Base-by-base conservation (phyloP, 2,329 filamentous ascomycete genomes). In the Botrytis paeoniae region DNA sequence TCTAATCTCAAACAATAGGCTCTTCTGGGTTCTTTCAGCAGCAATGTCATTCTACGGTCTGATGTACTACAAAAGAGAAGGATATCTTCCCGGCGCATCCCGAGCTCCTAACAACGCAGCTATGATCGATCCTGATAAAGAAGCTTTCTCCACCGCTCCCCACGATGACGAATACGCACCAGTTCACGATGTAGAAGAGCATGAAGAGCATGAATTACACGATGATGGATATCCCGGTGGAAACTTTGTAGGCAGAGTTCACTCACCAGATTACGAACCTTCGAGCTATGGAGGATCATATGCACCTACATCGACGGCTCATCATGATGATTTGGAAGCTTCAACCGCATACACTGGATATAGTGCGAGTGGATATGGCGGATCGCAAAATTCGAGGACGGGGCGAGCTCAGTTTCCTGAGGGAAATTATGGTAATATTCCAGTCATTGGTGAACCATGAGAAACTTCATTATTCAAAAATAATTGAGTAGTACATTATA, bases 101-200 rank as follows among this genome's bases (percentile, higher is more conserved):
- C 73, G 78, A 69, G 78, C 76, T 20, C 79, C 79, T 1, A 76
- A 74, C 45, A 81, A 80, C 70, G 78, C 80, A 3, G 76, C 83
- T 80, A 78, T 88, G 82, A 91, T 91, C 77, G 89, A 91, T 80
- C 89, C 89, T 0, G 89, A 92, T 81, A 91, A 91, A 83, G 89
- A 89, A 41, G 89, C 89, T 74, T 92, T 92, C 82, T 90, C 88
- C 73, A 90, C 89, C 81, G 88, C 88, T 22, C 88, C 88, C n/a
- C 87, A 89, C 78, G 89, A 89, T 77, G 89, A 91, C 76, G 89
- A 91, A 61, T 91, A 91, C 78, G 87, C 89, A 69, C 88, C 87
- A 22, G 85, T 91, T 75, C 85, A 89, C 80, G 84, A 88, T 75
- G 81, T 73, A 12, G 80, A 80, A 65, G 76, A 78, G 7, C 77